These are phyloP conservation scores for Tetrapisispora namnaoensis DNA, from an alignment of 805 yeast genomes.

Conservation along the genomic window DNA sequence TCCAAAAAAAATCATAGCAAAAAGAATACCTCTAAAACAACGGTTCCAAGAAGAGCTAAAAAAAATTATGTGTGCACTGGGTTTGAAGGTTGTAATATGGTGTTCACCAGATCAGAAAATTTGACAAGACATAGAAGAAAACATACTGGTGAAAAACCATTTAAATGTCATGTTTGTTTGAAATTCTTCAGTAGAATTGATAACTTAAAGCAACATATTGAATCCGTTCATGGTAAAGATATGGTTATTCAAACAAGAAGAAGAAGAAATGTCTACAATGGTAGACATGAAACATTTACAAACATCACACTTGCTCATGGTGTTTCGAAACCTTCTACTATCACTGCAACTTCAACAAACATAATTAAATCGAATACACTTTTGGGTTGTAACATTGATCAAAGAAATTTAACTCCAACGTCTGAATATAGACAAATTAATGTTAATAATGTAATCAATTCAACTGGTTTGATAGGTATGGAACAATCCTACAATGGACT, in stretches of 20 bases:
- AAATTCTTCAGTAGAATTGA: constrained; percentile 76
- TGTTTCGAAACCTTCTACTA: not conserved
- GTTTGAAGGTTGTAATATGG: constrained; percentile 77
- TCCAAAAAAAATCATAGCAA: not conserved
- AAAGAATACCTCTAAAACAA: not conserved
- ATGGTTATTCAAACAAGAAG: not conserved
- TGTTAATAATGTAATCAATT: not conserved
- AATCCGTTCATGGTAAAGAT: constrained; percentile 58
- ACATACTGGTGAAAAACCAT: constrained; percentile 92
- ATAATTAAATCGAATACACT: not conserved
- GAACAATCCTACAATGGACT: not conserved
- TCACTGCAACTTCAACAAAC: not conserved
- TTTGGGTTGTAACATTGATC: not conserved
- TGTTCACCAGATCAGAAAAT: constrained; percentile 85
- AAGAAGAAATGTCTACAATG: not conserved
- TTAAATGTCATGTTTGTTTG: constrained; percentile 71
- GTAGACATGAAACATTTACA: not conserved
- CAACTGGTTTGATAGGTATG: not conserved
- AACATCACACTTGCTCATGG: not conserved
- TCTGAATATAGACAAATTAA: not conserved
- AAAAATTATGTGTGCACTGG: constrained; percentile 56
- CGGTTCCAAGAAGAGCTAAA: not conserved
- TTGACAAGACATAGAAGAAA: constrained; percentile 84
- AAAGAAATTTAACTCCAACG: not conserved
- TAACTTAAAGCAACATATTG: constrained; percentile 83